These are phyloP conservation scores for Fusarium praegraminearum DNA, from an alignment of 2,329 filamentous ascomycete genomes.

Conservation along the genomic window DNA sequence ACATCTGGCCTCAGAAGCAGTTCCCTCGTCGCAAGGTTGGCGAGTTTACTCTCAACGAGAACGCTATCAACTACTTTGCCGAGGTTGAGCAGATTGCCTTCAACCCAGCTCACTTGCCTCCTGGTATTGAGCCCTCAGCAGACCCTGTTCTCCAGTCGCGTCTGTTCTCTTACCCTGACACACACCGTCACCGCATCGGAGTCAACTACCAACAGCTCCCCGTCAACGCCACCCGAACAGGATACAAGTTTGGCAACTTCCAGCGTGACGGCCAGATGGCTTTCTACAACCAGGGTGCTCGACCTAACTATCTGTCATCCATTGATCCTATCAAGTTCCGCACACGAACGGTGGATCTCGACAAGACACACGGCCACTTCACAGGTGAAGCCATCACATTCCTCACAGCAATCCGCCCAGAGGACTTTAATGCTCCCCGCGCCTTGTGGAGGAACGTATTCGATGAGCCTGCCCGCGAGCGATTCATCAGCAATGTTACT, in stretches of 20 bases:
- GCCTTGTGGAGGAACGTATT: constrained; percentile 24
- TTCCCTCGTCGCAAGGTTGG: constrained; percentile 61
- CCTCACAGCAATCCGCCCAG: constrained; percentile 27
- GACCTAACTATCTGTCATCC: constrained; percentile 28
- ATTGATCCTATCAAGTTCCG: constrained; percentile 37
- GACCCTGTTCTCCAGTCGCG: constrained; percentile 73
- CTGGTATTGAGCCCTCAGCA: constrained; percentile 71
- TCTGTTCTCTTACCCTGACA: constrained; percentile 71
- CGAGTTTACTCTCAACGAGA: constrained; percentile 75
- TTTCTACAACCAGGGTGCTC: constrained; percentile 33
- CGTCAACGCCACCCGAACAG: constrained; percentile 25
- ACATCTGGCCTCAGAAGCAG: constrained; percentile 59
- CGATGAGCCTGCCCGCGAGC: constrained; percentile 37
- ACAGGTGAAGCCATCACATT: constrained; percentile 32
- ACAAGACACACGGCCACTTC: constrained; percentile 34
- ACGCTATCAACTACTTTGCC: constrained; percentile 70
- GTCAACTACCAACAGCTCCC: constrained; percentile 66
- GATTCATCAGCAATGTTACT: constrained; percentile 70
- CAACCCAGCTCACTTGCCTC: constrained; percentile 72
- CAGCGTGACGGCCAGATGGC: constrained; percentile 37
- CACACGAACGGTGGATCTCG: constrained; percentile 10
- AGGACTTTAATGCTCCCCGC: constrained; percentile 29
- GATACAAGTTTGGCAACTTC: constrained; percentile 25
- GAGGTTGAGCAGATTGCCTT: constrained; percentile 78
- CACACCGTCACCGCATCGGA: constrained; percentile 72